Base-by-base conservation (phyloP, 495 filamentous ascomycete genomes). In the Copromyces sp. region DNA sequence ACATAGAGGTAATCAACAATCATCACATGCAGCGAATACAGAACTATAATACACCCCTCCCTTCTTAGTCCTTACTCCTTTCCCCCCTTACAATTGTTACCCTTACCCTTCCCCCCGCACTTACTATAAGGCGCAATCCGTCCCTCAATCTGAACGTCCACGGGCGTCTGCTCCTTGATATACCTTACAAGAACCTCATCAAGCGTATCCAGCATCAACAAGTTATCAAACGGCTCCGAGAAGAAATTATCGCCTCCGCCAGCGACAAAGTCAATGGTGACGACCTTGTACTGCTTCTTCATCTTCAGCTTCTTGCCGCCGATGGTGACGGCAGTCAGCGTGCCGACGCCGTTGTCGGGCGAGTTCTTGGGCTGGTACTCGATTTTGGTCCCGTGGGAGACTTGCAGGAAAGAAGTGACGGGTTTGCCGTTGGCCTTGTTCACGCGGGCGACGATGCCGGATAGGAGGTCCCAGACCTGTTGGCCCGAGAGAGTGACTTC, bases 191-290 rank as follows among this genome's bases (percentile, higher is more conserved):
- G 75, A 1, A 88, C 86, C 75, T 88, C 82, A 69, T 87, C 87
- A 72, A 87, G 78, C 0, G 84, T 85, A 73, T 88, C 83, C 1
- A 89, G 78, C 2, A 80, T 71, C 14, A 83, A 80, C 9, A 84
- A 71, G 38, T 80, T 80, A 37, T 78, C 73, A 37, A 76, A 74
- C 0, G 80, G 39, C 16, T 80, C 77, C 9, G 76, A 72, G 71
- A 87, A 79, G 71, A 87, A 84, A 71, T 89, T 89, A 71, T 90
- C 88, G 12, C 87, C 88, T 9, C 87, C 86, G 0, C 78, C 79
- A 0, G 86, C 84, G 4, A 90, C 38, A 69, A 89, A 90, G 76
- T 89, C 88, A 3, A 86, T 74, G 2, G 87, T 88, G 17, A 86
- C 84, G 7, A 89, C 74, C 9, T 78, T 83, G 76, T 90, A 89